Evolutionary conservation across 495 filamentous ascomycete genomes (phyloP).

Genomic region (Pseudoneurospora amorphoporcata): DNA sequence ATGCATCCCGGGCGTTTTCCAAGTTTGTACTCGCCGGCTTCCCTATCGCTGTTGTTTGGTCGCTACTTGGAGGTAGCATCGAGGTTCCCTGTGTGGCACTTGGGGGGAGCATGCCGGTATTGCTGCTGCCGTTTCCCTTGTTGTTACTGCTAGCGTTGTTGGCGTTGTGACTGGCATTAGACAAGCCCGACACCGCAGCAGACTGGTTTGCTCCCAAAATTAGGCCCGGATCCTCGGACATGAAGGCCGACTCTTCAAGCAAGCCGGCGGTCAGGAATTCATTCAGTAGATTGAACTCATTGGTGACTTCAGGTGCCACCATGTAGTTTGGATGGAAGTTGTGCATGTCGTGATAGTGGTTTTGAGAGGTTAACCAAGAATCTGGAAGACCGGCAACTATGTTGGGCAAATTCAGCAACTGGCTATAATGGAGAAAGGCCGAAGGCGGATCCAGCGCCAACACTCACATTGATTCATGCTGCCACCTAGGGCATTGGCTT

Average conservation of each 20-base stretch:
- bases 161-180: slow-evolving; percentile 18
- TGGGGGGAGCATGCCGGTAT: slow-evolving; percentile 29
- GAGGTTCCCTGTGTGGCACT: slow-evolving; percentile 26
- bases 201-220: slow-evolving; percentile 26
- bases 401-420: slow-evolving; percentile 27
- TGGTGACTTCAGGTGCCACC: slow-evolving; percentile 88
- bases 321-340: slow-evolving; percentile 88
- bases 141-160: slow-evolving; percentile 22
- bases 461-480: slow-evolving; percentile 70
- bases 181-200: slow-evolving; percentile 22
- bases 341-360: slow-evolving; percentile 88
- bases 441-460: slow-evolving; percentile 18
- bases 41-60: slow-evolving; percentile 47
- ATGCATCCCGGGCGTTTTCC: slow-evolving; percentile 79
- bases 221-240: slow-evolving; percentile 46
- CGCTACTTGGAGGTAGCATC: slow-evolving; percentile 37
- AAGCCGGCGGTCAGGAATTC: slow-evolving; percentile 88
- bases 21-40: slow-evolving; percentile 50
- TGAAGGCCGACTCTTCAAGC: slow-evolving; percentile 63
- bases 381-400: slow-evolving; percentile 42
- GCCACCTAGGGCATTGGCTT: slow-evolving; percentile 40
- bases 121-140: slow-evolving; percentile 17
- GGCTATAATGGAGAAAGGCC: slow-evolving; percentile 13
- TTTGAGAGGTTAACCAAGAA: slow-evolving; percentile 52
- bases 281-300: slow-evolving; percentile 91